phyloP scores from a whole-genome alignment of 1,284 basidiomycete species.

The Microbotryum intermedium region DNA sequence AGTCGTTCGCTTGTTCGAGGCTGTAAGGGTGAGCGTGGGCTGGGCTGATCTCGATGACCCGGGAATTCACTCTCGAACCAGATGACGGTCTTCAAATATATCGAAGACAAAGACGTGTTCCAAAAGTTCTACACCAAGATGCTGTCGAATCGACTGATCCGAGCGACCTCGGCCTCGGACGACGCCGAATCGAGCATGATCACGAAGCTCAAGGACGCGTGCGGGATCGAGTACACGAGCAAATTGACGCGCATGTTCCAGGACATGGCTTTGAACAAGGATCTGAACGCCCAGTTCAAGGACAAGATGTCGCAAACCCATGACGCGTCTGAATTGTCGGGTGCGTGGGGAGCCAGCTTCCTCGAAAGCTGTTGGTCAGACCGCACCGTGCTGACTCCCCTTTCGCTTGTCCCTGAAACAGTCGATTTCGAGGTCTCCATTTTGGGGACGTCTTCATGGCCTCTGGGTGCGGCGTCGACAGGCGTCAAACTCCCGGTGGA shows the following conservation, averaged over 20 bases:
- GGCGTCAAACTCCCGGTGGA: conserved; percentile 85
- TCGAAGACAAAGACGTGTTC: conserved; percentile 99
- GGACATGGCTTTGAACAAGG: conserved; percentile 92
- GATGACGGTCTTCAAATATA: conserved; percentile 99
- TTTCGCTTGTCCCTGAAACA: conserved; percentile 12
- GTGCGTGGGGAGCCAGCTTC: conserved; percentile 23
- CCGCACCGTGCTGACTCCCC: background rate
- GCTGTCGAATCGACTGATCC: conserved; percentile 88
- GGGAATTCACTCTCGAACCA: conserved; percentile 37
- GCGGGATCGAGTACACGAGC: conserved; percentile 97
- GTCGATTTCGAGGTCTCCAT: conserved; percentile 91
- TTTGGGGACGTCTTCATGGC: conserved; percentile 94
- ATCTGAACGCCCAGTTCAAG: conserved; percentile 93
- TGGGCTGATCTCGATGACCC: background rate
- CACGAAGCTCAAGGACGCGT: conserved; percentile 94
- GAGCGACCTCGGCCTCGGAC: conserved; percentile 85
- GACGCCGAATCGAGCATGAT: conserved; percentile 99
- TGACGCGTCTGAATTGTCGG: conserved; percentile 48
- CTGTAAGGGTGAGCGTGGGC: too few species aligned
- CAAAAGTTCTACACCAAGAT: conserved; percentile 98
- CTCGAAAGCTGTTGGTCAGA: background rate
- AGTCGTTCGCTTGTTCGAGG: conserved; percentile 34
- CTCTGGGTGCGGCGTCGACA: conserved; percentile 61
- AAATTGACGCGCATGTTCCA: conserved; percentile 95
- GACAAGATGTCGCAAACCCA: conserved; percentile 82